phyloP scores from a whole-genome alignment of 345 rosid species.

The Lepidium sativum region DNA sequence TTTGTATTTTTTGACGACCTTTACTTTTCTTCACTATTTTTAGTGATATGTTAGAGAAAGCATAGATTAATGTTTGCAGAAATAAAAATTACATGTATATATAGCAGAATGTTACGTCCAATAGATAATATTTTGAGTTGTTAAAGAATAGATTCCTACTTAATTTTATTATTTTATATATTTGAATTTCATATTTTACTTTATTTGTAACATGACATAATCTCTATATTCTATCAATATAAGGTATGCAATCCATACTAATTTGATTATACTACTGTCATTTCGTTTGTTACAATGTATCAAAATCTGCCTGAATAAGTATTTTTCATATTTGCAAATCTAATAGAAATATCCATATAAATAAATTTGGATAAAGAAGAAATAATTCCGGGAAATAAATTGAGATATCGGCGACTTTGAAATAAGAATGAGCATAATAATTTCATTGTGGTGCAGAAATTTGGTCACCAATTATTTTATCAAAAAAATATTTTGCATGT shows the following conservation, averaged over 20 bases:
- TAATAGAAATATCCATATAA: background rate
- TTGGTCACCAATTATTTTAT: too few relatives aligned
- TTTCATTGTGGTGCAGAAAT: too few relatives aligned
- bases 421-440: too few relatives aligned
- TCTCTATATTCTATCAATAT: background rate
- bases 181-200: constrained; percentile 6
- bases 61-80: background rate
- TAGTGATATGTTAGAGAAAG: background rate
- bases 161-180: background rate
- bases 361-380: background rate
- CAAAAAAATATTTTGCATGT: too few relatives aligned
- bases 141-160: background rate
- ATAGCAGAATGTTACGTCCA: background rate
- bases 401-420: too few relatives aligned
- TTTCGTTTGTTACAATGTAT: constrained; percentile 10
- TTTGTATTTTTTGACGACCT: constrained; percentile 23
- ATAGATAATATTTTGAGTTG: background rate
- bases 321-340: background rate
- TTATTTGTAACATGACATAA: background rate
- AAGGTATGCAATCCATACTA: background rate
- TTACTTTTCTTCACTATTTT: constrained; percentile 29
- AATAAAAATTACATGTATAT: background rate
- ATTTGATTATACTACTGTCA: constrained; percentile 8
- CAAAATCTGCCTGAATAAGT: constrained; percentile 5
- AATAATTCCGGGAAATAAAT: too few relatives aligned